A percentile compares a stretch with the other conserved stretches of the same genome.
phyloP scores from a whole-genome alignment of 148 eudicot genomes.

The Persicaria tinctoria region DNA sequence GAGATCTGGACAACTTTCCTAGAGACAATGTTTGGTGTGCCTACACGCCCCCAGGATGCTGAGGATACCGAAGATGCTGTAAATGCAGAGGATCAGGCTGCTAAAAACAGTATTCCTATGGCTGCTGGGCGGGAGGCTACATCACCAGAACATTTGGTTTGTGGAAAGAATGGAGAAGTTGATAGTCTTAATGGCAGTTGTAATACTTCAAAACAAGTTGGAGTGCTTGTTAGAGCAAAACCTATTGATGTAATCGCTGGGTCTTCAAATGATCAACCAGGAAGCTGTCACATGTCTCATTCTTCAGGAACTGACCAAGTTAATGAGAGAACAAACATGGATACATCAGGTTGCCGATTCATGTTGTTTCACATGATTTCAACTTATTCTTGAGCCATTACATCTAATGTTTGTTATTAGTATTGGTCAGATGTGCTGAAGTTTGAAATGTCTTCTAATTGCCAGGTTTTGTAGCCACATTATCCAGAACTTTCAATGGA shows the following conservation, averaged over 20 bases:
- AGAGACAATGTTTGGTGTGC: conserved; percentile 73
- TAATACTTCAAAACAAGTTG: not conserved
- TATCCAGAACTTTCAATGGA: conserved; percentile 8
- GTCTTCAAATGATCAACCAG: conserved; percentile 3
- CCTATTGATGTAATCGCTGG: not conserved
- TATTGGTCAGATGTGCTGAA: conserved; percentile 1
- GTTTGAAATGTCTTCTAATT: not conserved
- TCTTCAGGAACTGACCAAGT: conserved; percentile 9
- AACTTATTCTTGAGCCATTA: no score
- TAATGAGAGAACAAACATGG: conserved; percentile 2
- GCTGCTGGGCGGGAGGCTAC: not conserved
- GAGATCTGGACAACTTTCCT: conserved; percentile 77
- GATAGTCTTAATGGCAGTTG: conserved; percentile 7
- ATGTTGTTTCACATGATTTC: not conserved
- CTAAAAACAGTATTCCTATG: not conserved
- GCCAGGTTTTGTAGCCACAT: not conserved
- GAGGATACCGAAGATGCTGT: conserved; percentile 41
- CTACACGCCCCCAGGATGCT: conserved; percentile 30
- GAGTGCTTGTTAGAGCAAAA: not conserved
- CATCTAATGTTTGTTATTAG: no score
- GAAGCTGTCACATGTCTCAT: not conserved
- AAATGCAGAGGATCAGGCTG: conserved; percentile 11
- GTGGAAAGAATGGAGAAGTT: conserved; percentile 5
- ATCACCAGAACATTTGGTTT: conserved; percentile 4
- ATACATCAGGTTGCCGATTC: conserved; percentile 5